Evolutionary conservation across 768 basidiomycete species (phyloP).

Genomic region (Russula abietina): DNA sequence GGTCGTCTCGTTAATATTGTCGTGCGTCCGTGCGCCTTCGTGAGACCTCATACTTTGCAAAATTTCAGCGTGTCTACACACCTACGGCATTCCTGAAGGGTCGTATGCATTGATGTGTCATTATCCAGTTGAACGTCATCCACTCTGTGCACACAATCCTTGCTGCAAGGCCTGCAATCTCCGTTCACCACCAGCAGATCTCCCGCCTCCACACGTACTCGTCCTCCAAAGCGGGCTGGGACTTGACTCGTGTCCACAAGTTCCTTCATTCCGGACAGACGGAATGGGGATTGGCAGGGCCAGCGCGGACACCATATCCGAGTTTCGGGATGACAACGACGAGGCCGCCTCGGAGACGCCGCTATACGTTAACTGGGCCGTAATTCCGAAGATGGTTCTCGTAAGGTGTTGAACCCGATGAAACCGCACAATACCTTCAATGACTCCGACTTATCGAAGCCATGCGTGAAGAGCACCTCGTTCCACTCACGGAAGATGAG

Average conservation of each 20-base stretch:
- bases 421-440: constrained; percentile 53
- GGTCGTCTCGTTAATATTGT: too few species aligned
- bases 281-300: constrained; percentile 6
- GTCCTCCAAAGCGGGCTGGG: constrained; percentile 16
- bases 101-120: constrained; percentile 69
- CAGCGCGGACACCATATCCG: constrained; percentile 20
- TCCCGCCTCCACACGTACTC: constrained; percentile 17
- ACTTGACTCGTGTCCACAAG: constrained; percentile 19
- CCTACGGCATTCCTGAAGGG: constrained; percentile 72
- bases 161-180: too few species aligned
- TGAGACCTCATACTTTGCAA: constrained; percentile 33
- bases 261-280: constrained; percentile 6
- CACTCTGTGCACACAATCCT: constrained; percentile 71
- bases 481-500: constrained; percentile 67
- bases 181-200: constrained; percentile 5
- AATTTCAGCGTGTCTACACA: constrained; percentile 70
- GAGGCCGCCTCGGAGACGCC: background rate
- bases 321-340: constrained; percentile 24
- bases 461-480: constrained; percentile 60
- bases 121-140: constrained; percentile 79
- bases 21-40: constrained; percentile 11
- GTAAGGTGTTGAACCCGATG: constrained; percentile 38
- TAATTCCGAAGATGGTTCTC: constrained; percentile 4
- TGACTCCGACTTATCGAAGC: constrained; percentile 67
- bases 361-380: background rate